These are phyloP conservation scores for Ogataea hybrid DNA, from an alignment of 1,139 yeast species.

Conservation along the genomic window DNA sequence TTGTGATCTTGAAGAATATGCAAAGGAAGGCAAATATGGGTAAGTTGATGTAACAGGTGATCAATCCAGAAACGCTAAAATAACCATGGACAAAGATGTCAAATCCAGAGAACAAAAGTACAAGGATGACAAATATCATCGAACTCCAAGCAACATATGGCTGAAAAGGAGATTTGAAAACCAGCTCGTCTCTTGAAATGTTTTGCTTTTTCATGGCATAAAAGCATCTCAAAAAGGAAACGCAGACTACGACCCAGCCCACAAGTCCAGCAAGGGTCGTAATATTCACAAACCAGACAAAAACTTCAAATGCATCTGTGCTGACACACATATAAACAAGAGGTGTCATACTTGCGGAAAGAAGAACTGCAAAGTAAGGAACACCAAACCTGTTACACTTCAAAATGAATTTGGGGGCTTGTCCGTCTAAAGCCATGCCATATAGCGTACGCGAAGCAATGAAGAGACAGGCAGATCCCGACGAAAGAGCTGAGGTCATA, in stretches of 20 bases:
- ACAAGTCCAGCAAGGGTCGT: neutral
- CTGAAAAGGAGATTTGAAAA: neutral
- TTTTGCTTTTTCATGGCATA: neutral
- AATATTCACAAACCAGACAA: neutral
- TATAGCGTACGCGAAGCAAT: conserved; percentile 33
- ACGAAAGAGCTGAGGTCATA: conserved; percentile 34
- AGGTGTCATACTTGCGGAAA: neutral
- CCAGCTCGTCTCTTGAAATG: neutral
- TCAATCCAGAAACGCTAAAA: neutral
- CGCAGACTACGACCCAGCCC: neutral
- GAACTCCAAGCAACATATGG: neutral
- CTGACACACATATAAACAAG: neutral
- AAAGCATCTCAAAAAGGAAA: neutral
- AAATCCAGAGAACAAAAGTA: neutral
- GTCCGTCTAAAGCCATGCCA: conserved; percentile 21
- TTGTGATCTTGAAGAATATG: neutral
- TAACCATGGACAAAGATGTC: neutral
- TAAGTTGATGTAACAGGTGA: neutral
- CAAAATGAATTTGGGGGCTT: conserved; percentile 6
- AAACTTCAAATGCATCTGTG: neutral
- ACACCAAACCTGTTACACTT: conserved; percentile 1
- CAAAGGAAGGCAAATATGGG: neutral
- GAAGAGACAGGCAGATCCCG: conserved; percentile 35
- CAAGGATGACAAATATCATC: neutral
- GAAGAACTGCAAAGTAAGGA: conserved; percentile 1